Conservation (phyloP, 2,329 filamentous ascomycete genomes). For the Penicillium glabrum region DNA sequence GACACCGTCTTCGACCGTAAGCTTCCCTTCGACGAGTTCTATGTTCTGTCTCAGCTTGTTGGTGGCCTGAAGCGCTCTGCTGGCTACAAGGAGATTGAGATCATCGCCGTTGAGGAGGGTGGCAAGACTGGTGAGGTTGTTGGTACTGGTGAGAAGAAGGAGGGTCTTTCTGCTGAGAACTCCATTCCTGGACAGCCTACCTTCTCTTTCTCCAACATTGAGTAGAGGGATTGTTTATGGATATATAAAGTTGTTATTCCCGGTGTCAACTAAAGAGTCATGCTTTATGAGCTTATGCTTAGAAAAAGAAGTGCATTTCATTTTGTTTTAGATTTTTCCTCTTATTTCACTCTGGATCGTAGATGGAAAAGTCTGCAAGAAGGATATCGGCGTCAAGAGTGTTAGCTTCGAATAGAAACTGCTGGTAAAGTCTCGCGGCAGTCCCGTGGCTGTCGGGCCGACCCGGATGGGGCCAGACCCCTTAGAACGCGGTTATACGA, state of each 20-base stretch:
- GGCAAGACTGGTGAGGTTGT: slow-evolving; percentile 49
- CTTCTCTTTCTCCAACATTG: slow-evolving; percentile 82
- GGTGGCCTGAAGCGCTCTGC: slow-evolving; percentile 74
- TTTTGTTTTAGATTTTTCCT: not conserved
- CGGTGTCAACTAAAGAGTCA: slow-evolving; percentile 14
- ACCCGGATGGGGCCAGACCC: not conserved
- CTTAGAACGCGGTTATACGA: not conserved
- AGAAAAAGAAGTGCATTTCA: slow-evolving; percentile 19
- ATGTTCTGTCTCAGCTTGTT: slow-evolving; percentile 74
- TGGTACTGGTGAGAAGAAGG: slow-evolving; percentile 54
- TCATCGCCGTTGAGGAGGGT: slow-evolving; percentile 67
- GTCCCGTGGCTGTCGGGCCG: not conserved
- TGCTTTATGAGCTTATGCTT: slow-evolving; percentile 25
- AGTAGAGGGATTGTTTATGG: slow-evolving; percentile 19
- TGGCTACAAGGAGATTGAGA: slow-evolving; percentile 68
- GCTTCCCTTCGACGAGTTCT: slow-evolving; percentile 81
- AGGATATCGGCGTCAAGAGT: no score
- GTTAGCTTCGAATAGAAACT: not conserved
- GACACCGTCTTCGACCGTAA: slow-evolving; percentile 76
- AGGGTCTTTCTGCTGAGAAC: slow-evolving; percentile 64
- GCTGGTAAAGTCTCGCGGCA: not conserved
- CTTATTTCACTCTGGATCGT: not conserved
- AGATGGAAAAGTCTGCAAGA: no score
- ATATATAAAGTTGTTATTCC: not conserved
- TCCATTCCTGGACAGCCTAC: slow-evolving; percentile 80